A percentile compares a stretch with the other conserved stretches of the same genome.
Conservation (phyloP, 1,284 basidiomycete species). For the Gastroboletus turbinatus region DNA sequence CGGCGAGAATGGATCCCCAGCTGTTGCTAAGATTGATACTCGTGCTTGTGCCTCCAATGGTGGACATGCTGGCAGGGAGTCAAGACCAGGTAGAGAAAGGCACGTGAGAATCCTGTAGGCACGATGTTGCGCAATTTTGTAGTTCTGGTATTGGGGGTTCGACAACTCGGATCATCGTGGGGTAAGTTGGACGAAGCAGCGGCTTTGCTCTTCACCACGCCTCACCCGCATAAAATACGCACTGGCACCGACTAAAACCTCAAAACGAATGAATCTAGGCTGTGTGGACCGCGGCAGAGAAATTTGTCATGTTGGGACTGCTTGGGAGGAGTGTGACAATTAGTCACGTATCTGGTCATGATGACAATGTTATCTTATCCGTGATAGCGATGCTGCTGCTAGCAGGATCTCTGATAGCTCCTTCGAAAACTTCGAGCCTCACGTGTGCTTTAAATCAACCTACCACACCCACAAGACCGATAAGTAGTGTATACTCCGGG, state of each 20-base stretch:
- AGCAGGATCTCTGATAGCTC: neutral
- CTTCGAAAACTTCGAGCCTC: neutral
- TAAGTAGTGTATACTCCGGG: neutral
- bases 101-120: neutral
- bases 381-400: neutral
- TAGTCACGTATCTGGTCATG: neutral
- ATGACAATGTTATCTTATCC: neutral
- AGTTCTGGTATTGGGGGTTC: neutral
- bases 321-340: neutral
- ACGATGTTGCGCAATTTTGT: conserved; percentile 8
- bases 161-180: conserved; percentile 10
- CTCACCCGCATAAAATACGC: neutral
- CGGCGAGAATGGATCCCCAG: conserved; percentile 27
- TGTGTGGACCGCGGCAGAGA: neutral
- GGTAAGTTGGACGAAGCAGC: neutral
- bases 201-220: neutral
- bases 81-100: neutral
- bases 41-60: neutral
- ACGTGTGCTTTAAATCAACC: neutral
- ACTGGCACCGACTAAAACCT: too few species aligned
- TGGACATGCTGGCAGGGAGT: conserved; percentile 11
- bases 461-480: neutral
- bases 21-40: conserved; percentile 15
- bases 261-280: neutral
- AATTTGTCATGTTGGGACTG: neutral